Evolutionary conservation across 164 flowering plant species (phyloP).

Genomic region (Brasenia schreberi): DNA sequence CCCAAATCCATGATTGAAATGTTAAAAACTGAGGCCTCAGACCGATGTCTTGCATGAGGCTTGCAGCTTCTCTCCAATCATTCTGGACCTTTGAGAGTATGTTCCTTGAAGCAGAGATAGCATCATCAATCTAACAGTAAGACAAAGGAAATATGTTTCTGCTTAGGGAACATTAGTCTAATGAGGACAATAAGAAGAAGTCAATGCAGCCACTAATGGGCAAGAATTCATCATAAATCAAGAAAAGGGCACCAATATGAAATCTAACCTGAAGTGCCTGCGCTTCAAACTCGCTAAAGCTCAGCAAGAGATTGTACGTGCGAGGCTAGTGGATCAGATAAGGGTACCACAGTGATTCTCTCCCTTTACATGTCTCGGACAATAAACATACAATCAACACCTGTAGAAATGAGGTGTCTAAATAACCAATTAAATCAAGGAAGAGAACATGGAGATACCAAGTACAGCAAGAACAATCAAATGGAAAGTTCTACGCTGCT

Average conservation of each 20-base stretch:
- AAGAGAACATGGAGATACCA: no score
- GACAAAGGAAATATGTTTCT: neutral
- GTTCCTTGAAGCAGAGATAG: constrained; percentile 68
- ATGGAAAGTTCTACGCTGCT: no score
- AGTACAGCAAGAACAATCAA: no score
- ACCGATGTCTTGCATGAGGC: constrained; percentile 43
- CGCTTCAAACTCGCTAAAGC: constrained; percentile 48
- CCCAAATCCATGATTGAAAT: constrained; percentile 89
- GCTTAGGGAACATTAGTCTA: neutral
- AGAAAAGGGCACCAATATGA: constrained; percentile 1
- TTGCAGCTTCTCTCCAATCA: constrained; percentile 59
- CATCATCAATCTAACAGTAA: constrained; percentile 60
- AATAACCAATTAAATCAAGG: no score
- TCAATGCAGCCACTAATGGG: neutral
- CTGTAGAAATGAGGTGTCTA: constrained; percentile 23
- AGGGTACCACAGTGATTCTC: constrained; percentile 59
- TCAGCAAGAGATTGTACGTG: constrained; percentile 39
- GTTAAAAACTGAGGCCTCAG: constrained; percentile 40
- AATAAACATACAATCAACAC: constrained; percentile 49
- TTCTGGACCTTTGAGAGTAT: constrained; percentile 39
- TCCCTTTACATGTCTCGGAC: constrained; percentile 68
- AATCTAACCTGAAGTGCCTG: constrained; percentile 72
- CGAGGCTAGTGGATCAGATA: constrained; percentile 65
- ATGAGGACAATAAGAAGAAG: neutral
- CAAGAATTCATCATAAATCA: neutral